These are phyloP conservation scores for Neurospora tetrasperma DNA, from an alignment of 495 filamentous ascomycete species.

Conservation along the genomic window DNA sequence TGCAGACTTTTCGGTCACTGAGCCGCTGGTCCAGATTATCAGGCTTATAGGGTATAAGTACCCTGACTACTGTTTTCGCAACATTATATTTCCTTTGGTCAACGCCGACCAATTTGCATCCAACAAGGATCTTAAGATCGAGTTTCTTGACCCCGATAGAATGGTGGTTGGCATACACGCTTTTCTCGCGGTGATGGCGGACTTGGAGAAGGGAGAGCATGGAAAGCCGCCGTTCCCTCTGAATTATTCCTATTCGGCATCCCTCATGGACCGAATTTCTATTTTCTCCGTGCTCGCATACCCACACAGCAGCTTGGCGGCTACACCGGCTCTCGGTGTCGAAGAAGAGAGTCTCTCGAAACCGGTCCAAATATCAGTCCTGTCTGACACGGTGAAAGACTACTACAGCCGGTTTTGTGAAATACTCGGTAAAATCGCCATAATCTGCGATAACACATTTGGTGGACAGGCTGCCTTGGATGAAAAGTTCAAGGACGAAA, in stretches of 20 bases:
- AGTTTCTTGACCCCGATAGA: conserved; percentile 89
- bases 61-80: conserved; percentile 85
- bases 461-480: conserved; percentile 91
- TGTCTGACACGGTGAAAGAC: conserved; percentile 66
- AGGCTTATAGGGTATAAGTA: conserved; percentile 91
- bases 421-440: conserved; percentile 87
- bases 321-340: conserved; percentile 19
- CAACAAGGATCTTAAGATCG: conserved; percentile 72
- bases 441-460: conserved; percentile 92
- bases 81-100: conserved; percentile 86
- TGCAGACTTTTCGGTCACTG: conserved; percentile 68
- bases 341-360: conserved; percentile 52
- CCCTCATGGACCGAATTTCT: conserved; percentile 32
- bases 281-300: conserved; percentile 44
- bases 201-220: conserved; percentile 78
- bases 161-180: conserved; percentile 93
- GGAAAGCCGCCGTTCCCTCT: conserved; percentile 75
- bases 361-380: conserved; percentile 62
- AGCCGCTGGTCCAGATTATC: conserved; percentile 86
- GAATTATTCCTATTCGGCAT: conserved; percentile 32
- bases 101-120: conserved; percentile 79
- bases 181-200: conserved; percentile 84
- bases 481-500: conserved; percentile 76
- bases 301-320: conserved; percentile 21
- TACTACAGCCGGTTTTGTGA: conserved; percentile 89